Evolutionary conservation across 495 filamentous ascomycete genomes (phyloP).

Genomic region (Collariella sp.): DNA sequence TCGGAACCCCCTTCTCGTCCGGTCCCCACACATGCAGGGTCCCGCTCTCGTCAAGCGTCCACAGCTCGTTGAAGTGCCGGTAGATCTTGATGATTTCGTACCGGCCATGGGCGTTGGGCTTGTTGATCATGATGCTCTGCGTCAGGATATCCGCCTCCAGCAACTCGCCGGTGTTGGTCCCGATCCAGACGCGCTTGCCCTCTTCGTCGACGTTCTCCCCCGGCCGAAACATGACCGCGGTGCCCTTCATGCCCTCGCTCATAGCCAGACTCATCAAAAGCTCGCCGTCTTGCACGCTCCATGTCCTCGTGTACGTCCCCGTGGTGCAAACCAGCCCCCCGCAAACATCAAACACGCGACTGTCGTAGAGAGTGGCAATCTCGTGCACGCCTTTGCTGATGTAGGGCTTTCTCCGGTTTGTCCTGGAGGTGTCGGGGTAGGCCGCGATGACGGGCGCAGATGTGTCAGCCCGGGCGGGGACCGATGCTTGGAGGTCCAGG

Average conservation of each 20-base stretch:
- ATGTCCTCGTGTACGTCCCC: conserved; percentile 74
- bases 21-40: conserved; percentile 82
- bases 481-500: conserved; percentile 19
- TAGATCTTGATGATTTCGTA: conserved; percentile 80
- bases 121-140: conserved; percentile 56
- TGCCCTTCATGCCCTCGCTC: conserved; percentile 67
- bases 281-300: conserved; percentile 76
- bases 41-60: conserved; percentile 88
- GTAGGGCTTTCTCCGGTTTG: conserved; percentile 74
- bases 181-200: conserved; percentile 80
- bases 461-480: conserved; percentile 14
- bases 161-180: conserved; percentile 76
- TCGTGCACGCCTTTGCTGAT: conserved; percentile 60
- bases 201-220: conserved; percentile 64
- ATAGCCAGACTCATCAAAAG: conserved; percentile 71
- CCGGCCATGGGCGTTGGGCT: conserved; percentile 64
- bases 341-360: conserved; percentile 74
- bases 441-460: conserved; percentile 16
- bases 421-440: conserved; percentile 76
- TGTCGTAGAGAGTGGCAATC: conserved; percentile 80
- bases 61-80: conserved; percentile 80
- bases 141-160: conserved; percentile 74
- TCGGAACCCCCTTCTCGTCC: conserved; percentile 65
- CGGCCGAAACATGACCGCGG: conserved; percentile 80
- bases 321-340: conserved; percentile 81